Percentiles rank a stretch among this genome's conserved stretches.
phyloP scores from a whole-genome alignment of 345 rosid species.

The Physaria fendleri region DNA sequence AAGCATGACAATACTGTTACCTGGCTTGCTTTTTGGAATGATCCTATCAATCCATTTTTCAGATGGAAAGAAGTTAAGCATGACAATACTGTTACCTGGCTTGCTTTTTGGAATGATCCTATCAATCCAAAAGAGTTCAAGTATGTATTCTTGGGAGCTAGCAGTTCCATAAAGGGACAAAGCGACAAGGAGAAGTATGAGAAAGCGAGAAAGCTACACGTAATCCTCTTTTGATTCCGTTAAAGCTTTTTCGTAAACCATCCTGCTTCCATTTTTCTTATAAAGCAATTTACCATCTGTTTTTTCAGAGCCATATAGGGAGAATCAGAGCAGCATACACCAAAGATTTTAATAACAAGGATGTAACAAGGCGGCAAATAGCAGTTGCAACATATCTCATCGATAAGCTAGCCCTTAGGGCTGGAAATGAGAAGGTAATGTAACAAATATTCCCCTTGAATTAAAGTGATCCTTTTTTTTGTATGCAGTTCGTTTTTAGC shows the following conservation, averaged over 20 bases:
- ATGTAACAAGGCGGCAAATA: conserved; percentile 69
- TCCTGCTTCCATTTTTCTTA: background rate
- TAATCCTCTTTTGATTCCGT: conserved; percentile 24
- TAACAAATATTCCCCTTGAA: conserved; percentile 1
- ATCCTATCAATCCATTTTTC: conserved; percentile 86
- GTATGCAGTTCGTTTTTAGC: background rate
- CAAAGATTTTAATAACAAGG: conserved; percentile 68
- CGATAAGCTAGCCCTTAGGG: conserved; percentile 97
- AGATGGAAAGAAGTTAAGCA: conserved; percentile 99
- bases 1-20: conserved; percentile 98
- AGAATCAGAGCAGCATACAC: conserved; percentile 85
- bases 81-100: conserved; percentile 97
- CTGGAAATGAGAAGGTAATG: conserved; percentile 97
- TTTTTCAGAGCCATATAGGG: conserved; percentile 58
- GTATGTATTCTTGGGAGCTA: conserved; percentile 91
- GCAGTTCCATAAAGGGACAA: conserved; percentile 94
- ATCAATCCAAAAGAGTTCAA: conserved; percentile 94
- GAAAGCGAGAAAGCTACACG: conserved; percentile 95
- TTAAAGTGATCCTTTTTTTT: background rate
- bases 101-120: conserved; percentile 99
- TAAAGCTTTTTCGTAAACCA: conserved; percentile 2
- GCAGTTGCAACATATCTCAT: conserved; percentile 98
- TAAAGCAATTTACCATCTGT: conserved; percentile 2
- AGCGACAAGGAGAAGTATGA: conserved; percentile 99
- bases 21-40: conserved; percentile 99